A percentile compares a stretch with the other conserved stretches of the same genome.
phyloP scores from a whole-genome alignment of 176 grass and related monocot species.

The Dactylis glomerata region DNA sequence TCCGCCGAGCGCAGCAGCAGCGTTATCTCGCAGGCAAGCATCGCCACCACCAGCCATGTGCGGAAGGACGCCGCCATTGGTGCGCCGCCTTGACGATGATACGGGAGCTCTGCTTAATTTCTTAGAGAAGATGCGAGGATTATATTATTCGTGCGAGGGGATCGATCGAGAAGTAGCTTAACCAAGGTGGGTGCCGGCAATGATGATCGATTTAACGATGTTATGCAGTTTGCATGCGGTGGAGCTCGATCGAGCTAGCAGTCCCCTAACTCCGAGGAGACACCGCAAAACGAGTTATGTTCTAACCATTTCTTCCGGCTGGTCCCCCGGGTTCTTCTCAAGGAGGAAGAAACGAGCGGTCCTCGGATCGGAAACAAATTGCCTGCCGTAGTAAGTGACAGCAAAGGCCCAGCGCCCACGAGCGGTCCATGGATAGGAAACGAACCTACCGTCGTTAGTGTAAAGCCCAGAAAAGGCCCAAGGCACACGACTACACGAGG shows the following conservation, averaged over 20 bases:
- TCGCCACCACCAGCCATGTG: constrained; percentile 26
- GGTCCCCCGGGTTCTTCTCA: constrained; percentile 17
- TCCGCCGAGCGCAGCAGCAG: not conserved
- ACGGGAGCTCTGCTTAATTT: not conserved
- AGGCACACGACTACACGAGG: no score
- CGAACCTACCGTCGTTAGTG: no score
- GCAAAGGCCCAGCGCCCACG: no score
- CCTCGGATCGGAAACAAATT: not conserved
- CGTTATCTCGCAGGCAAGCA: constrained; percentile 36
- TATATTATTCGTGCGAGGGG: not conserved
- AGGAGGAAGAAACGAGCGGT: not conserved
- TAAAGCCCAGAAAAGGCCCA: no score
- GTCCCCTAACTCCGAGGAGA: not conserved
- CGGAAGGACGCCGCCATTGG: constrained; percentile 39
- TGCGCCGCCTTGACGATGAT: not conserved
- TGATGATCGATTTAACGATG: constrained; percentile 10
- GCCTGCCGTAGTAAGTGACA: not conserved
- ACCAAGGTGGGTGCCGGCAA: not conserved
- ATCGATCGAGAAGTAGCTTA: not conserved
- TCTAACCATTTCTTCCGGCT: not conserved
- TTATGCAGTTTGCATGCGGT: not conserved
- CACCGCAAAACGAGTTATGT: not conserved
- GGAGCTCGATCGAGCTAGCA: not conserved
- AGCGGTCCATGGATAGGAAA: no score
- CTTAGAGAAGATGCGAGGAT: not conserved